Evolutionary conservation across 2,329 filamentous ascomycete species (phyloP), one percentile per base, ranked within the genome.

Genomic region (Dendryphion nanum): DNA sequence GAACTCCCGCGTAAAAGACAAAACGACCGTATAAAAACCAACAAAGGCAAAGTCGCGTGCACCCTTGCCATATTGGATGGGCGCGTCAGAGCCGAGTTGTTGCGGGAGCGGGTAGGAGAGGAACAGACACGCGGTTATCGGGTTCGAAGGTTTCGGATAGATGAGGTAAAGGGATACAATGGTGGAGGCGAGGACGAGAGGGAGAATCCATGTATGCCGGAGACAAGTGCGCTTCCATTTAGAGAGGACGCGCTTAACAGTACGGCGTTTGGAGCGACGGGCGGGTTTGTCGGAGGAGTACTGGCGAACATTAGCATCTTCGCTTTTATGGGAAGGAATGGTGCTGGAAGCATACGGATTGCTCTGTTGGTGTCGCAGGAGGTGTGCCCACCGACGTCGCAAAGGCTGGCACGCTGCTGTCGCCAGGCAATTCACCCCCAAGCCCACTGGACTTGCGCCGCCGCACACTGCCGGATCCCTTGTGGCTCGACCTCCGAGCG

Each of bases 1-100:
- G 67, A 95, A 95, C 66, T 97, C 90, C 61, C 90, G 87, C 8
- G 89, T 95, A 65, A 97, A 96, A 44, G 86, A 89, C 44, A 97
- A 77, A 16, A 96, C 84, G 40, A 96, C 72, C 28, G 81, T 91
- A 70, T 96, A 96, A 71, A 96, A 96, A 42, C 74, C 72, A 38
- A 96, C 87, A 56, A 97, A 91, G 30, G 86, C 85, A 37, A 95
- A 74, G 63, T 97, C 90, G 73, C 83, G 85, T 28, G 68, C 75
- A n/a, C 90, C 90, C 67, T 96, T 96, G 64, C 85, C 89, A 70
- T 95, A 97, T 59, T 90, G 86, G 18, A 64, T 61, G 4, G 64
- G 63, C 3, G 47, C 50, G 33, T 72, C 66, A 4, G 70, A 69
- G 40, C 61, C 69, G 37, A 66, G 65, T 15, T 69, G 61, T 42